Base-by-base conservation (phyloP, 75 land plant genomes). In the Ceratopteris richardii region DNA sequence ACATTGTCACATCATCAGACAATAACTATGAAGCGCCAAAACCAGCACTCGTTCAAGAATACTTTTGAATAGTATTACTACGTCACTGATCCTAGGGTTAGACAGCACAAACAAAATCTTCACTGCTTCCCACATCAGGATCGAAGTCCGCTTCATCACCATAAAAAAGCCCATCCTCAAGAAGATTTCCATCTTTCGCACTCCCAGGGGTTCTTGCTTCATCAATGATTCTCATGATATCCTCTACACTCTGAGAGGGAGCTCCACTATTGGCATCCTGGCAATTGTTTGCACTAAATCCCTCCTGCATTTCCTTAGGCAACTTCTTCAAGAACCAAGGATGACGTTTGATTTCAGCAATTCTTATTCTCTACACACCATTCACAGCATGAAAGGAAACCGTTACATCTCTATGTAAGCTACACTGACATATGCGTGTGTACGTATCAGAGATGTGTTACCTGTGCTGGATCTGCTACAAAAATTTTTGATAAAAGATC, bases 251-350 rank as follows among this genome's bases (percentile, higher is more conserved):
- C 57, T 87, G 91, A 5, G 70, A 57, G 3, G 37, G 37, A 13
- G 83, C 74, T 31, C 36, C 74, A 36, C 31, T 68, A 0, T 85
- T 81, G 39, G 80, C 68, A 43, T 70, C 83, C 62, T 56, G 55
- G 29, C 74, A 63, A 40, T 74, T 78, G 6, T 36, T 31, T 0
- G 74, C 62, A 37, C 79, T 80, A 39, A 77, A 80, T 23, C 61
- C 58, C 27, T 80, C 81, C 10, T 66, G 77, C 5, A 80, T 67
- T 54, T 87, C 86, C 61, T 71, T 71, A 9, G 86, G 91, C 61
- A 87, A 60, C 70, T 77, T 82, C 77, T 78, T 87, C 51, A 80
- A 29, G 48, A 87, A 87, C 91, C 91, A 87, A 10, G 78, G 84
- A 51, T 87, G 91, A 20, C 10, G 66, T 67, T 73, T 82, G 51